phyloP scores from a whole-genome alignment of 768 basidiomycete genomes.

The Lyophyllum decastes region DNA sequence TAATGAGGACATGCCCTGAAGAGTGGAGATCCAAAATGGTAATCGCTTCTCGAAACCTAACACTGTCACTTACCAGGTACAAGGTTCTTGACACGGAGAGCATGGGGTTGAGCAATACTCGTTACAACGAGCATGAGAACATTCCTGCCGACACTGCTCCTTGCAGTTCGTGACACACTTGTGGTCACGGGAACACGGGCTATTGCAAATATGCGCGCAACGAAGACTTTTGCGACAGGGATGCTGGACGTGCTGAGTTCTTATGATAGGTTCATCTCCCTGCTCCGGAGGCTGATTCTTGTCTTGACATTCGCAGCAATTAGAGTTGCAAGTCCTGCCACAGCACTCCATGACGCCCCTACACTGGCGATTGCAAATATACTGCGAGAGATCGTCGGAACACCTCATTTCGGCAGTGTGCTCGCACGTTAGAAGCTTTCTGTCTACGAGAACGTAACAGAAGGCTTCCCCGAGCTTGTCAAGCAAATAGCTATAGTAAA shows the following conservation, averaged over 20 bases:
- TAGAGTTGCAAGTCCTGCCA: slow-evolving; percentile 45
- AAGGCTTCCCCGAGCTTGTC: slow-evolving; percentile 43
- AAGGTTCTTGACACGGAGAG: slow-evolving; percentile 62
- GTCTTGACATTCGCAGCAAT: slow-evolving; percentile 51
- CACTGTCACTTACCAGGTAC: slow-evolving; percentile 44
- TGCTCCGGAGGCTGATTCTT: slow-evolving; percentile 15
- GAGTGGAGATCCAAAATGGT: not conserved
- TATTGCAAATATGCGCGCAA: slow-evolving; percentile 57
- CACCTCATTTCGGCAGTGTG: slow-evolving; percentile 52
- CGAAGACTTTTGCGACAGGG: slow-evolving; percentile 51
- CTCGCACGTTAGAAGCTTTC: slow-evolving; percentile 52
- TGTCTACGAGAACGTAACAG: slow-evolving; percentile 46
- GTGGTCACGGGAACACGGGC: slow-evolving; percentile 51
- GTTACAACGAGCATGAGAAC: slow-evolving; percentile 52
- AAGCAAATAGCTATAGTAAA: slow-evolving; percentile 39
- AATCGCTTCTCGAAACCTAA: not conserved
- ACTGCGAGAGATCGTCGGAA: slow-evolving; percentile 37
- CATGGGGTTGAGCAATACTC: slow-evolving; percentile 53
- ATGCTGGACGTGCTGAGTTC: slow-evolving; percentile 43
- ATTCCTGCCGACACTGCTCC: slow-evolving; percentile 51
- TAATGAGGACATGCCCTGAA: slow-evolving; percentile 56
- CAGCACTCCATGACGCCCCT: slow-evolving; percentile 52
- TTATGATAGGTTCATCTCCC: slow-evolving; percentile 15
- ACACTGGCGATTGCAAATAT: slow-evolving; percentile 45
- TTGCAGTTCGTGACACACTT: slow-evolving; percentile 48